phyloP scores from a whole-genome alignment of 805 yeast genomes.

The Scheffersomyces coipomensis region DNA sequence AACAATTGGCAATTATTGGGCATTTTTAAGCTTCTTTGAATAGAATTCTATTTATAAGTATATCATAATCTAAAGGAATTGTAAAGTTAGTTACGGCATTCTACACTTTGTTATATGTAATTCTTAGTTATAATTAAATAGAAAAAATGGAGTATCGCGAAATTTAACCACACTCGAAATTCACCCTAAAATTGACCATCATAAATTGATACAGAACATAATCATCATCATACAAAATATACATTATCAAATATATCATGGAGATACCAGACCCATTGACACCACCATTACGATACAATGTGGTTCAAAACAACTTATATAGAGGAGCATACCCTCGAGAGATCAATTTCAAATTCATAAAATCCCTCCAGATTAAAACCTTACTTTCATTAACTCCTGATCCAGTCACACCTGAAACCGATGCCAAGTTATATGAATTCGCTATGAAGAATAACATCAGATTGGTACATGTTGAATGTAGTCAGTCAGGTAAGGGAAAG shows the following conservation, averaged over 20 bases:
- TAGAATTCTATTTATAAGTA: too few relatives aligned
- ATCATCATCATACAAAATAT: too few relatives aligned
- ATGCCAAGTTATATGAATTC: slow-evolving; percentile 50
- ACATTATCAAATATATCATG: neutral
- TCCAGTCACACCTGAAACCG: slow-evolving; percentile 57
- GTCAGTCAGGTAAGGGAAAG: slow-evolving; percentile 71
- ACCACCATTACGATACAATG: slow-evolving; percentile 78
- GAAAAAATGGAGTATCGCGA: too few relatives aligned
- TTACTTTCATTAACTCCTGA: slow-evolving; percentile 79
- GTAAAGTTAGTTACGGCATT: too few relatives aligned
- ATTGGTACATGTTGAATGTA: slow-evolving; percentile 66
- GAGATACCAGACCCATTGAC: slow-evolving; percentile 34
- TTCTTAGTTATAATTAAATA: too few relatives aligned
- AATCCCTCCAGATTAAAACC: slow-evolving; percentile 63
- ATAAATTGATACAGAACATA: too few relatives aligned
- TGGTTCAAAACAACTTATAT: slow-evolving; percentile 66
- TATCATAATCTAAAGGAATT: too few relatives aligned
- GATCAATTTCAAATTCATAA: slow-evolving; percentile 66
- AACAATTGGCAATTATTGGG: too few relatives aligned
- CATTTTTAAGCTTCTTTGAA: too few relatives aligned
- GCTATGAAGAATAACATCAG: slow-evolving; percentile 54
- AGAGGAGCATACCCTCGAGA: slow-evolving; percentile 88
- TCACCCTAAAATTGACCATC: too few relatives aligned
- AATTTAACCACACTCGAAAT: too few relatives aligned
- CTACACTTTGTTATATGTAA: too few relatives aligned